These are phyloP conservation scores for Hymenochaete sp. DNA, from an alignment of 1,284 basidiomycete genomes.

Conservation along the genomic window DNA sequence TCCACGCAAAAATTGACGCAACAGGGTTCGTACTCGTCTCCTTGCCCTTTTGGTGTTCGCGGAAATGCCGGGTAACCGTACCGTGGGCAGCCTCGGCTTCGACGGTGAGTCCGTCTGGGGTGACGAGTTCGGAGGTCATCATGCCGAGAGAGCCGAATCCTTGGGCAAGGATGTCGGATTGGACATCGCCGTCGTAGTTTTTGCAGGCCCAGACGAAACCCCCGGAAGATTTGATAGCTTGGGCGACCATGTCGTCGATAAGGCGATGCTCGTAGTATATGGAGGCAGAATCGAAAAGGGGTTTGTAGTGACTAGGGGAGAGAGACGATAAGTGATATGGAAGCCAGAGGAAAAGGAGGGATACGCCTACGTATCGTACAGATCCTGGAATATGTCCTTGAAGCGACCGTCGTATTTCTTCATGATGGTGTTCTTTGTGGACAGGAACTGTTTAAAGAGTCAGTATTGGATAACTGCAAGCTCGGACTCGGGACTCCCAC, in stretches of 20 bases:
- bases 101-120: conserved; percentile 88
- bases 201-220: conserved; percentile 98
- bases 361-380: conserved; percentile 62
- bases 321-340: background rate
- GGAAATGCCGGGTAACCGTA: conserved; percentile 92
- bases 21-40: conserved; percentile 98
- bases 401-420: conserved; percentile 97
- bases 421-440: conserved; percentile 96
- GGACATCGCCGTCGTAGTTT: conserved; percentile 96
- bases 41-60: conserved; percentile 92
- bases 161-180: conserved; percentile 88
- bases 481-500: conserved; percentile 31
- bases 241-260: conserved; percentile 94
- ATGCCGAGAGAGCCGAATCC: conserved; percentile 91
- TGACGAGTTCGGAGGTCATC: conserved; percentile 98
- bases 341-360: background rate
- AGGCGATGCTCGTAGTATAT: conserved; percentile 97
- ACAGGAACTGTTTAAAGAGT: conserved; percentile 66
- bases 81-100: conserved; percentile 95
- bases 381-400: conserved; percentile 97
- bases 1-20: conserved; percentile 99
- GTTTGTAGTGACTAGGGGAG: conserved; percentile 60
- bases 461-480: background rate
- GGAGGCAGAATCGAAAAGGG: conserved; percentile 70
- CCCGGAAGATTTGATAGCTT: conserved; percentile 92